Percentiles rank a stretch among this genome's conserved stretches.
Conservation (phyloP, 257 asterid species). For the Catharanthus roseus region DNA sequence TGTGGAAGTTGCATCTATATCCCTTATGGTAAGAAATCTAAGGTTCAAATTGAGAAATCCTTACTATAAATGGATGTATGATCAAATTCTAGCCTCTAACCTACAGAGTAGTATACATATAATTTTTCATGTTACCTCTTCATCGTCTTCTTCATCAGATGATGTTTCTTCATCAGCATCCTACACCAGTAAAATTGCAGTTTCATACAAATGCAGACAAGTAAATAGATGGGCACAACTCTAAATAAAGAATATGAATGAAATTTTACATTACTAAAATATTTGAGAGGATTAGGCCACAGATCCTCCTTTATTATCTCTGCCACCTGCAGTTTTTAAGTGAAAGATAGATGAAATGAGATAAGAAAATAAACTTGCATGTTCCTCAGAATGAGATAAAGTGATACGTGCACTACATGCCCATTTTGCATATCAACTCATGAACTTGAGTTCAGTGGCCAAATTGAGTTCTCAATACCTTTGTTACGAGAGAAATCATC, state of each 20-base stretch:
- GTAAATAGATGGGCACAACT: neutral
- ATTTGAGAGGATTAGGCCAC: slow-evolving; percentile 53
- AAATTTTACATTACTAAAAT: slow-evolving; percentile 31
- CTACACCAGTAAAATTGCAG: slow-evolving; percentile 20
- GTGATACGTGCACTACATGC: neutral
- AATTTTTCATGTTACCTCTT: slow-evolving; percentile 23
- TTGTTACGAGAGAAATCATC: neutral
- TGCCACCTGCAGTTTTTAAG: slow-evolving; percentile 42
- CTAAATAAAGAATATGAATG: neutral
- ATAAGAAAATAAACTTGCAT: neutral
- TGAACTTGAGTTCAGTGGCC: neutral
- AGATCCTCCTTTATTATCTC: slow-evolving; percentile 51
- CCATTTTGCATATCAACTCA: neutral
- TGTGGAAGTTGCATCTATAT: too few species aligned
- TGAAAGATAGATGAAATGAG: neutral
- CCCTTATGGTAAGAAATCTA: neutral
- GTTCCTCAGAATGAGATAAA: neutral
- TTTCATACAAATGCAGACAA: slow-evolving; percentile 16
- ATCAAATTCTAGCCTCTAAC: neutral
- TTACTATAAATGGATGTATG: neutral
- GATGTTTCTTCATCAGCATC: slow-evolving; percentile 41
- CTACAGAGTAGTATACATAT: neutral
- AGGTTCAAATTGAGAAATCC: neutral
- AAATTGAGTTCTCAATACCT: neutral
- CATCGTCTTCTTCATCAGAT: slow-evolving; percentile 33